phyloP scores from a whole-genome alignment of 805 yeast genomes.

The Diddensiella caesifluorescens region DNA sequence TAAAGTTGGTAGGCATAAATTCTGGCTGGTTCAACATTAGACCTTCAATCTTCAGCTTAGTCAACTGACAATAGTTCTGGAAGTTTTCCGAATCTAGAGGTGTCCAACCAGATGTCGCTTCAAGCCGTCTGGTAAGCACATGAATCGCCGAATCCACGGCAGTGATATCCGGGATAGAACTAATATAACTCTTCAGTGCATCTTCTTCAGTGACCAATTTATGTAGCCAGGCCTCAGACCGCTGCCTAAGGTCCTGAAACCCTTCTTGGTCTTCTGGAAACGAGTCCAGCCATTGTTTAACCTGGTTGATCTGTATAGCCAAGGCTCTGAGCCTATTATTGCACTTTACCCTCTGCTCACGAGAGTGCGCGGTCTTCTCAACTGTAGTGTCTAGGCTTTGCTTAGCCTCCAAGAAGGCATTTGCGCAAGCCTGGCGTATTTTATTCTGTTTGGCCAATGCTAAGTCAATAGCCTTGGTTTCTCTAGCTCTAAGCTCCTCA shows the following conservation, averaged over 20 bases:
- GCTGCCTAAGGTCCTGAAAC: background rate
- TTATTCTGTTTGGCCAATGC: conserved; percentile 16
- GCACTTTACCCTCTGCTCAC: conserved; percentile 9
- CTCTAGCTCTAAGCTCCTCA: conserved; percentile 53
- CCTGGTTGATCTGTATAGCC: conserved; percentile 6
- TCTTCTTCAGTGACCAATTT: conserved; percentile 12
- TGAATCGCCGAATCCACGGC: conserved; percentile 11
- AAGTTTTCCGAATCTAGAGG: conserved; percentile 13
- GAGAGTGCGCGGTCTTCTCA: conserved; percentile 7
- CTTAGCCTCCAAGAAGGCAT: conserved; percentile 19
- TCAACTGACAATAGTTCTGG: conserved; percentile 13
- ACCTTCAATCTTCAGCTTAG: conserved; percentile 8
- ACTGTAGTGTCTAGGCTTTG: conserved; percentile 11
- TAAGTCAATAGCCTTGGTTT: conserved; percentile 12
- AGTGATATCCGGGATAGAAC: conserved; percentile 1
- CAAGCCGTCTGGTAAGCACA: conserved; percentile 12
- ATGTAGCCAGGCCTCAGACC: conserved; percentile 3
- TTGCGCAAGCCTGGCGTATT: conserved; percentile 9
- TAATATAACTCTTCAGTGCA: conserved; percentile 6
- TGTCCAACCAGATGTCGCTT: conserved; percentile 20
- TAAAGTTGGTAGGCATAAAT: background rate
- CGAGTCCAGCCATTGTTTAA: conserved; percentile 9
- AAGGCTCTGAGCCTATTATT: conserved; percentile 11
- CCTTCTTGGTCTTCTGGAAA: background rate
- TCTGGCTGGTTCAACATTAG: conserved; percentile 1